Base-by-base conservation (phyloP, 1,139 yeast species). In the Kodamaea plutei region DNA sequence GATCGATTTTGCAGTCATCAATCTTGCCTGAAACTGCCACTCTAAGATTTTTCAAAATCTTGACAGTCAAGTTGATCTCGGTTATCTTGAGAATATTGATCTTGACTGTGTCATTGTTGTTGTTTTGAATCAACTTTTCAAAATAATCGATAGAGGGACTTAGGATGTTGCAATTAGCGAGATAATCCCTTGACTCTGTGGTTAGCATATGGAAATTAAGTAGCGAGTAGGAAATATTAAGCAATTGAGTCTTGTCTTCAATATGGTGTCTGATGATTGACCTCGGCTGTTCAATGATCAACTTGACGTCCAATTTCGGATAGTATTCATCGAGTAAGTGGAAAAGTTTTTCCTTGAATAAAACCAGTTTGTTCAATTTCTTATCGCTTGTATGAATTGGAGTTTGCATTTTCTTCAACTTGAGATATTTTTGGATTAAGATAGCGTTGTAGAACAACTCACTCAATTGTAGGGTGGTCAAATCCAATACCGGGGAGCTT, bases 401-500 rank as follows among this genome's bases (percentile, higher is more conserved):
- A 12, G 23, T 20, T 20, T 33, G 21, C 26, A 54, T 31, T 24
- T 50, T 45, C 29, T 43, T 37, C 38, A 64, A 57, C 34, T 52
- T 48, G 32, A 54, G 27, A 50, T 58, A 51, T 41, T 59, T 71
- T 38, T 43, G 52, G 20, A 56, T 39, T 26, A 60, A 48, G 27
- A 56, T 63, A 30, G 56, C 29, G 37, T 63, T 67, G 44, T 55
- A 72, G 23, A 56, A 59, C 53, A 54, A 48, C 12, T 44, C 65
- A 46, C 58, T 73, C 52, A 47, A 66, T 56, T 47, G 78, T 9
- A 41, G 55, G 2, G 76, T 54, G 41, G 71, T 71, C 27, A 77
- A 62, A 33, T 74, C 75, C 4, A 76, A 35, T 8, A 71, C 63
- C 1, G 76, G 68, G 23, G 73, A 66, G 10, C 76, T 67, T 21